Conservation (phyloP, 495 filamentous ascomycete species). For the Annulohypoxylon nitens region DNA sequence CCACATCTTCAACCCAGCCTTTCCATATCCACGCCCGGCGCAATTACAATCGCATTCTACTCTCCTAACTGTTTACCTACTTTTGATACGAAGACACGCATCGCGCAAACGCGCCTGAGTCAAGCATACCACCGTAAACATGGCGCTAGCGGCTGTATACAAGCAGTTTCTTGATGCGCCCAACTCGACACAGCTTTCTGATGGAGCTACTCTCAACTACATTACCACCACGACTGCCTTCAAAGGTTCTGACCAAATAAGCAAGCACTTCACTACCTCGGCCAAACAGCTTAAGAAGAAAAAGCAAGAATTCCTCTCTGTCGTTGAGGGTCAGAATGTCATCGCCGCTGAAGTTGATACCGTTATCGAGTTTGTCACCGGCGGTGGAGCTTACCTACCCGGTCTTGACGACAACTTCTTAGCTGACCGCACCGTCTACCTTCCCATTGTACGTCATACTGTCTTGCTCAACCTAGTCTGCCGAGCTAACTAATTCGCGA, state of each 20-base stretch:
- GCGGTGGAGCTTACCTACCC: constrained; percentile 90
- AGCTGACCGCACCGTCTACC: constrained; percentile 80
- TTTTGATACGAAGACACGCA: constrained; percentile 4
- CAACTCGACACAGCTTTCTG: constrained; percentile 71
- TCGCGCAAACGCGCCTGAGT: constrained; percentile 25
- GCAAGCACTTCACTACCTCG: constrained; percentile 80
- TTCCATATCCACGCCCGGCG: neutral
- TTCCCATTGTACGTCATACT: constrained; percentile 78
- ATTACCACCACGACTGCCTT: constrained; percentile 87
- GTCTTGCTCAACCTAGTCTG: constrained; percentile 7
- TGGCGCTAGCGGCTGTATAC: constrained; percentile 80
- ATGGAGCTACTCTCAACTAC: constrained; percentile 85
- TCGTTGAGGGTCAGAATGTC: constrained; percentile 76
- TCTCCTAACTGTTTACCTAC: neutral
- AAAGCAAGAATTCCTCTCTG: constrained; percentile 76
- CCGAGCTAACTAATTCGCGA: constrained; percentile 49
- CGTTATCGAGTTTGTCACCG: constrained; percentile 80
- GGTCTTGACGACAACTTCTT: constrained; percentile 95
- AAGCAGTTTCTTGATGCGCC: constrained; percentile 82
- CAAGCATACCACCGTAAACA: constrained; percentile 46
- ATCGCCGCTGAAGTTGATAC: constrained; percentile 85
- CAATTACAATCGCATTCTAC: neutral
- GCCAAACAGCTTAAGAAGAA: constrained; percentile 80
- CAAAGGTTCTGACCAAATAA: constrained; percentile 74
- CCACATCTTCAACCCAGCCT: neutral